Evolutionary conservation across 345 rosid species (phyloP).

Genomic region (Euphorbia pulcherrima): DNA sequence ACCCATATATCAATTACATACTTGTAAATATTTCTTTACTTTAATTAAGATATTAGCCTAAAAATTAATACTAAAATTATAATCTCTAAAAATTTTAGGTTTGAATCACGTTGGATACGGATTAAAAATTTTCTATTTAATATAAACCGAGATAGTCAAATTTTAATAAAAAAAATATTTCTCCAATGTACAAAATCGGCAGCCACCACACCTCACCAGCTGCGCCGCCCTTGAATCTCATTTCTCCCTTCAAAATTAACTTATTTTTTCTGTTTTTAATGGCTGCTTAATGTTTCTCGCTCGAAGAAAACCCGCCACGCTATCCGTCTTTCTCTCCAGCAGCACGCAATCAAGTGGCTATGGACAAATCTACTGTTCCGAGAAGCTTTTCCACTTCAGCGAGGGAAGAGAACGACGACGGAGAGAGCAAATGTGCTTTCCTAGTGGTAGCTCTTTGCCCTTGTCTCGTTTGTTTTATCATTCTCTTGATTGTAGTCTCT

Average conservation of each 20-base stretch:
- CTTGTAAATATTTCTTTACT: too few species aligned
- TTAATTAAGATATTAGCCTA: too few species aligned
- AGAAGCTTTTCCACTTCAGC: slow-evolving; percentile 35
- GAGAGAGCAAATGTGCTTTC: slow-evolving; percentile 38
- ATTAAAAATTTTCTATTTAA: too few species aligned
- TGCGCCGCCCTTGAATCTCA: neutral
- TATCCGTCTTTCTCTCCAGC: slow-evolving; percentile 14
- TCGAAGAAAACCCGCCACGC: slow-evolving; percentile 18
- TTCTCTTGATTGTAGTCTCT: slow-evolving; percentile 45
- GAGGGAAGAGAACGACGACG: slow-evolving; percentile 25
- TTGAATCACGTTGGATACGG: too few species aligned
- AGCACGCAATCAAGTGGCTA: slow-evolving; percentile 16
- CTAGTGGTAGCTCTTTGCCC: slow-evolving; percentile 48
- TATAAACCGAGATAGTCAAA: too few species aligned
- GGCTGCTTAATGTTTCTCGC: slow-evolving; percentile 34
- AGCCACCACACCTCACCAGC: neutral
- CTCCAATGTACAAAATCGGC: too few species aligned
- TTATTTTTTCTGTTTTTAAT: slow-evolving; percentile 13
- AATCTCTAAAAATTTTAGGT: too few species aligned
- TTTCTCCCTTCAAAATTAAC: neutral
- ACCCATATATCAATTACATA: too few species aligned
- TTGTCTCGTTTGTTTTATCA: slow-evolving; percentile 49
- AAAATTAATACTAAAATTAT: too few species aligned
- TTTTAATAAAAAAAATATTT: too few species aligned
- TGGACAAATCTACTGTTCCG: slow-evolving; percentile 38